A percentile compares a stretch with the other conserved stretches of the same genome.
Conservation (phyloP, 176 grass and related monocot genomes). For the Cymbopogon citratus region DNA sequence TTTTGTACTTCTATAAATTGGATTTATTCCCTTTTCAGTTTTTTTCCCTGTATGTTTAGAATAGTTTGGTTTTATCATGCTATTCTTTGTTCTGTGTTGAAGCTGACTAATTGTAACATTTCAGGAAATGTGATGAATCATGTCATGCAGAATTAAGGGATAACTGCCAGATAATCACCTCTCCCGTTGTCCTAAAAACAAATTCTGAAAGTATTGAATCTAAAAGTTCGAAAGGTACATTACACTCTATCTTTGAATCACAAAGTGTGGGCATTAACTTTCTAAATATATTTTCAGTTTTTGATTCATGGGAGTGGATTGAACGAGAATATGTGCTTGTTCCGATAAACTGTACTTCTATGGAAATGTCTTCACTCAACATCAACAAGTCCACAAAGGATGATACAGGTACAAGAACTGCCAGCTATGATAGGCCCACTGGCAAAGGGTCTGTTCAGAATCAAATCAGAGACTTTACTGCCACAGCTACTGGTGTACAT, state of each 20-base stretch:
- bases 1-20: too few species aligned
- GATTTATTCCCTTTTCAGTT: too few species aligned
- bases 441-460: conserved; percentile 23
- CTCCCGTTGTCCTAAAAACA: conserved; percentile 16
- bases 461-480: conserved; percentile 24
- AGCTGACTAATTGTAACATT: not conserved
- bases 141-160: conserved; percentile 9
- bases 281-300: conserved; percentile 34
- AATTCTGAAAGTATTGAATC: conserved; percentile 36
- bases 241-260: not conserved
- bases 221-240: conserved; percentile 32
- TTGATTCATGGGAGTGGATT: conserved; percentile 71
- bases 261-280: conserved; percentile 10
- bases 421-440: conserved; percentile 13
- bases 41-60: not conserved
- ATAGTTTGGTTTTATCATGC: too few species aligned
- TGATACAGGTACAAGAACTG: conserved; percentile 31
- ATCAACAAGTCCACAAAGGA: conserved; percentile 40
- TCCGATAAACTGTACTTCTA: conserved; percentile 33
- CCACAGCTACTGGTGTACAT: conserved; percentile 11
- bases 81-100: too few species aligned
- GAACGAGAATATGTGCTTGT: conserved; percentile 68
- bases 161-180: conserved; percentile 8
- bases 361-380: conserved; percentile 46
- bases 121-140: conserved; percentile 26